Base-by-base conservation (phyloP, 2,329 filamentous ascomycete genomes). In the Botryotinia globosa region DNA sequence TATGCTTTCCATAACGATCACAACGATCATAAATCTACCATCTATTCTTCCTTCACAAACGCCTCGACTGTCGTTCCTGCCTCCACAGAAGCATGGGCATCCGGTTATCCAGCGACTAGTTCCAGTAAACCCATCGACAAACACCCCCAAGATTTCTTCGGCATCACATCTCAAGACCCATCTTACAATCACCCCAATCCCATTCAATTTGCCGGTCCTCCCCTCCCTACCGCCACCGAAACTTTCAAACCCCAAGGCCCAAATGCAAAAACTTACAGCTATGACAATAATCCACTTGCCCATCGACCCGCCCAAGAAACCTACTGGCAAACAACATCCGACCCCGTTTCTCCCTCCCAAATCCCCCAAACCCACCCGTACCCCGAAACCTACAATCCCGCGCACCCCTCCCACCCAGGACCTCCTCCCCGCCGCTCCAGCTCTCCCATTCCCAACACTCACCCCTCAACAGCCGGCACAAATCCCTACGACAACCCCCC, bases 231-330 rank as follows among this genome's bases (percentile, higher is more conserved):
- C 25, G 12, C 14, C 9, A 29, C 8, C 45, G 16, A 37, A 8
- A 8, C 14, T 9, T 54, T 39, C 16, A 29, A 42, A 51, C 2
- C 45, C 14, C 64, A 54, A n/a, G 64, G 22, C 6, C 16, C 64
- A 8, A 22, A 6, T 32, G 14, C 14, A 5, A 67, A 54, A 39
- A 18, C 25, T 54, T 51, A 42, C 34, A 54, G 48, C 18, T 51
- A 67, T 54, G 25, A 51, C 16, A n/a, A 66, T 66, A 3, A 1
- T n/a, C 64, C 37, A 42, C 22, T n/a, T 14, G 16, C 20, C 3
- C 64, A 67, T 59, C 73, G 45, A 54, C 56, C 73, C 45, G 73
- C 73, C 51, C 74, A 75, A 67, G 74, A 75, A 20, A 73, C 72
- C 18, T 75, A 75, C n/a, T 75, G 61, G 62, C 58, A 74, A 61